Conservation (phyloP, 768 basidiomycete genomes). For the Boletus edulis region DNA sequence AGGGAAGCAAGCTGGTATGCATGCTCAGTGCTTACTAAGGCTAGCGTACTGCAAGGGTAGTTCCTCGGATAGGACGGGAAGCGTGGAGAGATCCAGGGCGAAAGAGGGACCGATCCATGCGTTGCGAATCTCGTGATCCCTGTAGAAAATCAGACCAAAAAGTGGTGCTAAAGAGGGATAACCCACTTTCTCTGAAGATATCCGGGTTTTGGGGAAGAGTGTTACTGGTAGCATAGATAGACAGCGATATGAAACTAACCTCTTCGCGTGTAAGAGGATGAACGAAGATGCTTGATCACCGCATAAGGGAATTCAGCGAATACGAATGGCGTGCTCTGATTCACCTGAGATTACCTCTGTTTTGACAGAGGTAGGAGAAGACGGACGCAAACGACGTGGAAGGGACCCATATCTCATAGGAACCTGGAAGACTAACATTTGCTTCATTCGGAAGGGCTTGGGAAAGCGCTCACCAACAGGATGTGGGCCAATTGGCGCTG, state of each 20-base stretch:
- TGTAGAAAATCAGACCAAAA: conserved; percentile 23
- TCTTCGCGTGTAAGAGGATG: conserved; percentile 73
- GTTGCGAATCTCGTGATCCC: conserved; percentile 67
- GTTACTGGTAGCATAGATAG: background rate
- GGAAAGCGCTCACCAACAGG: conserved; percentile 56
- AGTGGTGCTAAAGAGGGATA: background rate
- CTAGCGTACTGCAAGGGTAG: conserved; percentile 70
- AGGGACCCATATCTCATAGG: conserved; percentile 81
- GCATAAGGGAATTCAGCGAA: background rate
- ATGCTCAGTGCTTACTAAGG: conserved; percentile 45
- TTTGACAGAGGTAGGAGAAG: conserved; percentile 72
- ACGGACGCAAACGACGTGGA: conserved; percentile 70
- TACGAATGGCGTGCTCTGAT: background rate
- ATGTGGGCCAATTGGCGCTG: conserved; percentile 68
- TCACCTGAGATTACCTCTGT: conserved; percentile 69
- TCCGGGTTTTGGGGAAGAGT: background rate
- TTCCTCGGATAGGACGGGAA: conserved; percentile 50
- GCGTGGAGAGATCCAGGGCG: conserved; percentile 58
- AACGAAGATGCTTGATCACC: conserved; percentile 57
- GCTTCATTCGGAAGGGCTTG: background rate
- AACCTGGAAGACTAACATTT: conserved; percentile 47
- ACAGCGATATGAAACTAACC: conserved; percentile 38
- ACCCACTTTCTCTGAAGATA: conserved; percentile 46
- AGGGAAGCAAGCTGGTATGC: background rate
- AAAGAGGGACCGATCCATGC: conserved; percentile 75